Evolutionary conservation across 164 flowering plant species (phyloP).

Genomic region (Annona squamosa): DNA sequence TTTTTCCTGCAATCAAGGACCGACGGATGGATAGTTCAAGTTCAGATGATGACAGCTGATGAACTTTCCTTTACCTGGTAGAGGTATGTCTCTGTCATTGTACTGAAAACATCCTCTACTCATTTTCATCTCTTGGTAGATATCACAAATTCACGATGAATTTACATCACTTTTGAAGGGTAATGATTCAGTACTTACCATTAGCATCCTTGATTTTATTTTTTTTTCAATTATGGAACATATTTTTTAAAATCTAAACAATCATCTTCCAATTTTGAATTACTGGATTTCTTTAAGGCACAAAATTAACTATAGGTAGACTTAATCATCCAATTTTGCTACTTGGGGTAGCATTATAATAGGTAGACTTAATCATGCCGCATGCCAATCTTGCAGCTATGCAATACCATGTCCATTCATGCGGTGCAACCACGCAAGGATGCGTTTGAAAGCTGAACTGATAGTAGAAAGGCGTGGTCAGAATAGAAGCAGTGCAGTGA

Average conservation of each 20-base stretch:
- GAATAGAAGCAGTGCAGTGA: background rate
- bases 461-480: too few relatives aligned
- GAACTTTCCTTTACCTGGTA: slow-evolving; percentile 1
- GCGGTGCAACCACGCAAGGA: background rate
- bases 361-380: background rate
- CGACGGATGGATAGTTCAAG: slow-evolving; percentile 36
- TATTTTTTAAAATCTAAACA: too few relatives aligned
- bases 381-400: background rate
- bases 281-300: background rate
- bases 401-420: background rate
- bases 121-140: background rate
- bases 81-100: background rate
- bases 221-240: too few relatives aligned
- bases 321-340: background rate
- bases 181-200: too few relatives aligned
- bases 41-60: slow-evolving; percentile 42
- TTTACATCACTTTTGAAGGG: too few relatives aligned
- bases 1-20: slow-evolving; percentile 54
- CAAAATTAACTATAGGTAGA: background rate
- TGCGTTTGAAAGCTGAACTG: background rate
- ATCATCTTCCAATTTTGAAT: too few relatives aligned
- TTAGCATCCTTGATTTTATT: too few relatives aligned
- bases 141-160: background rate
- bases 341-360: background rate
- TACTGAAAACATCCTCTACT: background rate